Base-by-base conservation (phyloP, 2,329 filamentous ascomycete species). In the Capronia americana region DNA sequence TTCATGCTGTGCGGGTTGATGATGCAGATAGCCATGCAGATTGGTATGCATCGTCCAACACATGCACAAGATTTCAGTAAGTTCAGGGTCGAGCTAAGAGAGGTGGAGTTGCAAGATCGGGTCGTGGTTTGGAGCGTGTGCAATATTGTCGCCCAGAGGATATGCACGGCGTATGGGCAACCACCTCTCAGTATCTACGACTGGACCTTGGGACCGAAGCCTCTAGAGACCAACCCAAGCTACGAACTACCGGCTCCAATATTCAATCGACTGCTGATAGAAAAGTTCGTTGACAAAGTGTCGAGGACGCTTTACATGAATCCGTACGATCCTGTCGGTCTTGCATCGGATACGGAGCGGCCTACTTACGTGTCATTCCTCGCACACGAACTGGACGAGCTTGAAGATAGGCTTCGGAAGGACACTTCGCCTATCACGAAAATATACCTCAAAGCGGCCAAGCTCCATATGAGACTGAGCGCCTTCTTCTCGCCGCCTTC, bases 11-110 rank as follows among this genome's bases (percentile, higher is more conserved):
- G 85, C 66, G 87, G 87, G 54, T 80, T 87, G 75, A 89, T 89
- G 87, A 86, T 89, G 78, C 86, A 89, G 74, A 82, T 89, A 53
- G 86, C 87, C n/a, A 86, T 88, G 82, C 87, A 89, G 72, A 86
- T 88, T 66, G 87, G 87, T 50, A 78, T 90, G 24, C 87, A 90
- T 73, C 82, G 87, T 32, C 87, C 87, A 1, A 87, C 86, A 0
- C 86, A 89, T 74, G 84, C 86, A 2, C 86, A 89, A 68, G 82
- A 84, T 71, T 84, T 84, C 66, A 81, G 78, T 70, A 83, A 83
- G 61, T 83, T 83, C 67, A 77, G 80, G 8, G 77, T 83, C 24
- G 79, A 88, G 60, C 76, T 89, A 23, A 82, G 85, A 57, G 85
- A 88, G 62, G 87, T 88, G 69, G 87, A 89, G 69, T 81, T 89